Base-by-base conservation (phyloP, 2,329 filamentous ascomycete genomes). In the Phoma sp. region DNA sequence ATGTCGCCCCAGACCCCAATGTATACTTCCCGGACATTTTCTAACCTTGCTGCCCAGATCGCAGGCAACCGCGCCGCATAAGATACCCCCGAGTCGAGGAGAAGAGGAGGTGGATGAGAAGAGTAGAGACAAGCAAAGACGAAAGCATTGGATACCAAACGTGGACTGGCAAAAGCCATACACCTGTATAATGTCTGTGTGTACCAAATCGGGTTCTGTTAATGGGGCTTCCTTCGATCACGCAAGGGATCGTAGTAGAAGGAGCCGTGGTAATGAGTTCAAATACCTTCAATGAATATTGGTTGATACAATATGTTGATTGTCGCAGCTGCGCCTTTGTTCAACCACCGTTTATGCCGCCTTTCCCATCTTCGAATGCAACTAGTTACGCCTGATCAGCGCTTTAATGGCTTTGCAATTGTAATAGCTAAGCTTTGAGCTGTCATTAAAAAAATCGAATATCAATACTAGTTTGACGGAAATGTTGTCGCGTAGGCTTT, bases 251-350 rank as follows among this genome's bases (percentile, higher is more conserved):
- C 63, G 64, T 68, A 57, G 56, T 54, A 60, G 49, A 63, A 62
- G 66, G 59, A 59, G 67, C 64, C 62, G 61, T 66, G 52, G 60
- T 68, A 69, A 69, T 71, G 67, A 65, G 61, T 62, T 62, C 62
- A 62, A 59, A 60, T 64, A 60, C 53, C 54, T 56, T 47, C 21
- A 63, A 65, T 56, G 56, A 61, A 58, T 55, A 59, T 49, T 49
- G 43, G 33, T 43, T 54, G 38, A 48, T 34, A 54, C 39, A 39
- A 48, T 28, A 49, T 23, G 45, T 49, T 49, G 45, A 49, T 49
- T 36, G 34, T 40, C 21, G 45, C 45, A 49, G 51, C 39, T 29
- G 32, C 20, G 30, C 25, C 14, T 17, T 26, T 46, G 5, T 12
- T 18, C 38, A 40, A 4, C n/a, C 20, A 11, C 5, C 28, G 11